A percentile compares a stretch with the other conserved stretches of the same genome.
Evolutionary conservation across 768 basidiomycete species (phyloP).

Genomic region (Podaxis rugospora): DNA sequence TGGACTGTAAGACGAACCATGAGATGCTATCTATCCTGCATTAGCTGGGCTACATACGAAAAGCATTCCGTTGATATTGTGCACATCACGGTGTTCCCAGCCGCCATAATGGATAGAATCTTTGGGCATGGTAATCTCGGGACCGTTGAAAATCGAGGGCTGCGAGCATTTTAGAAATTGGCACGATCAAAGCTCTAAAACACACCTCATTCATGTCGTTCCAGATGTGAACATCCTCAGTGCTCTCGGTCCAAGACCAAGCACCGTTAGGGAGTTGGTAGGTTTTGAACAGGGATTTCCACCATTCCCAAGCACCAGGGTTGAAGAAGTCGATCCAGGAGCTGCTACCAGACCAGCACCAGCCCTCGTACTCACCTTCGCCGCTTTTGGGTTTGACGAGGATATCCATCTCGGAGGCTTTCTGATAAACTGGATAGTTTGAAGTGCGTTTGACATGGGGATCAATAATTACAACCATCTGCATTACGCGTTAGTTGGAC

Average conservation of each 20-base stretch:
- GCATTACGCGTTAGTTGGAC: slow-evolving; percentile 6
- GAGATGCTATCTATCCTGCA: not conserved
- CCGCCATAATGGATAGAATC: slow-evolving; percentile 81
- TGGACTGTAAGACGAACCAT: slow-evolving; percentile 50
- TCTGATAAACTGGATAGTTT: slow-evolving; percentile 78
- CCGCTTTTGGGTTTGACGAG: slow-evolving; percentile 81
- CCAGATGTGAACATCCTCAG: slow-evolving; percentile 88
- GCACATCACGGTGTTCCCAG: slow-evolving; percentile 97
- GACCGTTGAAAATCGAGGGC: slow-evolving; percentile 99
- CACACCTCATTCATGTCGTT: slow-evolving; percentile 98
- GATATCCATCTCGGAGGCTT: slow-evolving; percentile 77
- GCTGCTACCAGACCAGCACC: slow-evolving; percentile 97
- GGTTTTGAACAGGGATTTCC: slow-evolving; percentile 79
- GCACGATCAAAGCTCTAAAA: not conserved
- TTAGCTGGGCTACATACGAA: slow-evolving; percentile 42
- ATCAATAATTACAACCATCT: slow-evolving; percentile 99
- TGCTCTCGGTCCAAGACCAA: slow-evolving; percentile 81
- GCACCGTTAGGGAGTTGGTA: slow-evolving; percentile 42
- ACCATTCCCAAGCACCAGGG: slow-evolving; percentile 85
- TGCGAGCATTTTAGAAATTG: slow-evolving; percentile 9
- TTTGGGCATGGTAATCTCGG: slow-evolving; percentile 78
- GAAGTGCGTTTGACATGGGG: slow-evolving; percentile 88
- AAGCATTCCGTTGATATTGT: slow-evolving; percentile 98
- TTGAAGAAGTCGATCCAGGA: slow-evolving; percentile 99
- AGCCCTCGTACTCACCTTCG: slow-evolving; percentile 87